phyloP scores from a whole-genome alignment of 768 basidiomycete species.

The Boletellus ananas region DNA sequence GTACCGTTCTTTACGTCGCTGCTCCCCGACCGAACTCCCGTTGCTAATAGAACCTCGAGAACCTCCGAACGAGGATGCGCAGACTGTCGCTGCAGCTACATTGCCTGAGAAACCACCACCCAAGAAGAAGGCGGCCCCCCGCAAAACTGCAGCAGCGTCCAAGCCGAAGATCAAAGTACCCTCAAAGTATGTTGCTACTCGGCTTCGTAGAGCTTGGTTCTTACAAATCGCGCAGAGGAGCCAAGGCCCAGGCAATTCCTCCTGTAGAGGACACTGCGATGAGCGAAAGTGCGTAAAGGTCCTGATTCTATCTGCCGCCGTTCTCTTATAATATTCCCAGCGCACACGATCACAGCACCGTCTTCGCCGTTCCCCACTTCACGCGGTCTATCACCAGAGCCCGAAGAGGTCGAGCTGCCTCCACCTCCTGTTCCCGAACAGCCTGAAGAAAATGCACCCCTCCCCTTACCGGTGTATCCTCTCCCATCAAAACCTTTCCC shows the following conservation, averaged over 20 bases:
- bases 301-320: background rate
- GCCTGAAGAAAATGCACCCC: conserved; percentile 49
- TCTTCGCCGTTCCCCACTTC: conserved; percentile 57
- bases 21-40: conserved; percentile 1
- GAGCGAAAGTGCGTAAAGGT: conserved; percentile 56
- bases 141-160: conserved; percentile 39
- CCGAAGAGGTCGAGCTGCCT: conserved; percentile 35
- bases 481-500: conserved; percentile 81
- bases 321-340: conserved; percentile 30
- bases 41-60: conserved; percentile 28
- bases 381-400: conserved; percentile 44
- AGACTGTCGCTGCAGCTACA: conserved; percentile 11
- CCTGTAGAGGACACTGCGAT: conserved; percentile 48
- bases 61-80: conserved; percentile 22
- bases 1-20: conserved; percentile 24
- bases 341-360: conserved; percentile 65
- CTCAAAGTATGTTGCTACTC: conserved; percentile 25
- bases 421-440: conserved; percentile 33
- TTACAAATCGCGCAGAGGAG: conserved; percentile 27
- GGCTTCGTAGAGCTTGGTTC: background rate
- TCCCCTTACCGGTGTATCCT: conserved; percentile 61
- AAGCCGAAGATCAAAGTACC: conserved; percentile 33
- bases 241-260: conserved; percentile 29
- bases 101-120: conserved; percentile 36
- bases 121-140: conserved; percentile 47